A percentile compares a stretch with the other conserved stretches of the same genome.
Conservation (phyloP, 306 rosid species). For the Alnus glutinosa region DNA sequence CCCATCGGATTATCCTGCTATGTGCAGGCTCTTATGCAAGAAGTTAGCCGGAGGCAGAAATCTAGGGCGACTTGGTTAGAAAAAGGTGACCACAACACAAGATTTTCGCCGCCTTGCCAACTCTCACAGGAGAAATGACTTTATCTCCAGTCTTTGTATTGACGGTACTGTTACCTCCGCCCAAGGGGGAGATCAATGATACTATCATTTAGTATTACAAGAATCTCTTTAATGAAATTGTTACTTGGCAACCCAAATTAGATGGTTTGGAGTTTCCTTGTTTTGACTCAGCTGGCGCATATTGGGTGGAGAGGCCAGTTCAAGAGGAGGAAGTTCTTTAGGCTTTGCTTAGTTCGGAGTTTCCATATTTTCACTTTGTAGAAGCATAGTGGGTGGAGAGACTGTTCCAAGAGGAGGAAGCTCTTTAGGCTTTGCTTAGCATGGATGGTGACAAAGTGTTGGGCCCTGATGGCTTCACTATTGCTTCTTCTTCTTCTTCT, state of each 20-base stretch:
- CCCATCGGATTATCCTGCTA: neutral
- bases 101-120: neutral
- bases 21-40: too few relatives aligned
- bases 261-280: neutral
- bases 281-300: neutral
- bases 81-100: neutral
- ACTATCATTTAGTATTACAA: too few relatives aligned
- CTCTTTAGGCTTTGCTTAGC: neutral
- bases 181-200: neutral
- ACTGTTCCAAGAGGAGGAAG: neutral
- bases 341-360: neutral
- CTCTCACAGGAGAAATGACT: neutral
- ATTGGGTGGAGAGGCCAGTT: neutral
- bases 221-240: too few relatives aligned
- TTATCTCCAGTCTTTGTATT: too few relatives aligned
- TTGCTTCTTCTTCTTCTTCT: too few relatives aligned
- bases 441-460: neutral
- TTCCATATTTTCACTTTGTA: too few relatives aligned
- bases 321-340: neutral
- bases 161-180: neutral
- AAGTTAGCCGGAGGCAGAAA: neutral
- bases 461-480: too few relatives aligned
- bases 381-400: neutral
- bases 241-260: neutral
- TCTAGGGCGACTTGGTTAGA: neutral